phyloP scores from a whole-genome alignment of 106 monocot species.

The Allium sativum region DNA sequence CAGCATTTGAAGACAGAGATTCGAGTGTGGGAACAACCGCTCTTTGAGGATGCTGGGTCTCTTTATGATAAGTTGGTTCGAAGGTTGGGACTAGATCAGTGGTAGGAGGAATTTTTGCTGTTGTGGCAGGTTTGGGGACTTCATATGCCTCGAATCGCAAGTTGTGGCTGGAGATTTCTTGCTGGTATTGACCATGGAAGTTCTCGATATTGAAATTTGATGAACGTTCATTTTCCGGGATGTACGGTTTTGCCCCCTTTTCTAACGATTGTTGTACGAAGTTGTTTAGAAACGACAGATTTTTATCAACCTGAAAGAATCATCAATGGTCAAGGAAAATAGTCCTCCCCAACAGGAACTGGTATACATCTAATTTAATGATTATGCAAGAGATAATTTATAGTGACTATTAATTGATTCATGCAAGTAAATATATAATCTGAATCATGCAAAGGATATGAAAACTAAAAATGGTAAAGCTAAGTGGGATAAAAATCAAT shows the following conservation, averaged over 20 bases:
- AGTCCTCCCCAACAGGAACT: too few species aligned
- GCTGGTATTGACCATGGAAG: conserved; percentile 42
- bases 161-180: conserved; percentile 45
- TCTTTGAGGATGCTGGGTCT: conserved; percentile 21
- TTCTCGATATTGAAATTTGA: conserved; percentile 28
- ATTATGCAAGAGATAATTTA: neutral
- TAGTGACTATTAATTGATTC: neutral
- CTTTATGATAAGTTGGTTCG: conserved; percentile 29
- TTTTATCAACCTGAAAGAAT: conserved; percentile 62
- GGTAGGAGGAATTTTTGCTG: conserved; percentile 13
- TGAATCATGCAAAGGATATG: neutral
- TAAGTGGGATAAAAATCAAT: neutral
- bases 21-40: conserved; percentile 10
- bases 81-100: conserved; percentile 45
- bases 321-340: neutral
- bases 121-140: conserved; percentile 54
- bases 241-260: conserved; percentile 72
- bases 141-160: conserved; percentile 94
- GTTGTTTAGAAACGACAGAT: conserved; percentile 53
- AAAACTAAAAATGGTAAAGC: neutral
- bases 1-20: conserved; percentile 29
- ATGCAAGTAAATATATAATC: neutral
- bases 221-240: conserved; percentile 63
- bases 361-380: too few species aligned
- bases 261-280: conserved; percentile 68